These are phyloP conservation scores for Plasmodium vivax DNA, from an alignment of 169 alveolate species.

Conservation along the genomic window DNA sequence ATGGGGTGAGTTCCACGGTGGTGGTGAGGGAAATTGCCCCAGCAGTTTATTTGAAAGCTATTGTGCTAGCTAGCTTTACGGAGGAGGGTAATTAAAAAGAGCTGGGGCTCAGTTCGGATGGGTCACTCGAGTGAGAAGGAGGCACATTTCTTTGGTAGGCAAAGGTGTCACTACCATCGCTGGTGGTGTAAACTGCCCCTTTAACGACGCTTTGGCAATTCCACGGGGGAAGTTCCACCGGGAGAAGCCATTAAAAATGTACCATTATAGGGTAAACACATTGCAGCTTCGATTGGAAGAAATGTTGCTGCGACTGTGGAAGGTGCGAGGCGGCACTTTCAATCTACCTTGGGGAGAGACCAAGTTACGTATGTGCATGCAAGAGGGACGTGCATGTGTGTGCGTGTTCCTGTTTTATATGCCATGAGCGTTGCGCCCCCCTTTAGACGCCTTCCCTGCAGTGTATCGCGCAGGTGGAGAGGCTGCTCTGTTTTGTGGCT, in stretches of 20 bases:
- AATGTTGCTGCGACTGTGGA: background rate
- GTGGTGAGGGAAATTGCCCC: background rate
- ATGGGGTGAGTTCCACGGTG: background rate
- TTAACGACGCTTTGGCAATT: background rate
- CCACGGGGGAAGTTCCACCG: background rate
- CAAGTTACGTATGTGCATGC: background rate
- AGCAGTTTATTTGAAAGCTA: background rate
- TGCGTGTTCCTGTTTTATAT: background rate
- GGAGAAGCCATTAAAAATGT: background rate
- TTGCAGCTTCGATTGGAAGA: background rate
- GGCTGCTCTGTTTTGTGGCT: background rate
- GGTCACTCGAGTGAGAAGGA: background rate
- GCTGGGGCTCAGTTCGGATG: background rate
- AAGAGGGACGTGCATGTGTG: background rate
- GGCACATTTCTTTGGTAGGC: background rate
- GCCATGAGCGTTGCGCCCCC: background rate
- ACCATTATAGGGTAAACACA: background rate
- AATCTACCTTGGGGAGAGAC: background rate
- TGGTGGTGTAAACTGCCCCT: background rate
- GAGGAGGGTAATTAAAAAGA: background rate
- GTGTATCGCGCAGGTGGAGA: background rate
- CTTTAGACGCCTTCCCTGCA: background rate
- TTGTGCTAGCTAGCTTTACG: background rate
- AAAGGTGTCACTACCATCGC: background rate
- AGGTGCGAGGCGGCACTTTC: background rate